Base-by-base conservation (phyloP, 257 asterid genomes). In the Petunia secreta region DNA sequence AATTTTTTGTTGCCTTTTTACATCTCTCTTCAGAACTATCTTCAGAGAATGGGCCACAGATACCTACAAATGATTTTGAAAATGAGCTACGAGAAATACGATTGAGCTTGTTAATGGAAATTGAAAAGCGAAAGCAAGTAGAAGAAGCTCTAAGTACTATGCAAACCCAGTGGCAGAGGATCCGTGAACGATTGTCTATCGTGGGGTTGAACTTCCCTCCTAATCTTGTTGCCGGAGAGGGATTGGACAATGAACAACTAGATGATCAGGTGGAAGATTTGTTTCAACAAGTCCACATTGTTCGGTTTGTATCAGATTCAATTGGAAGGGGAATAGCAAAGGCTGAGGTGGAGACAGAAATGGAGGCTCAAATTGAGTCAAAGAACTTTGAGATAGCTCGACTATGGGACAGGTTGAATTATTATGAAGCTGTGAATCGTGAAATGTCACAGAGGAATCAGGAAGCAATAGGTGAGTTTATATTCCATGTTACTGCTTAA, bases 361-460 rank as follows among this genome's bases (percentile, higher is more conserved):
- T 90, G 96, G 97, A 94, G 86, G 92, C 92, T 81, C 96, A 87
- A 81, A 71, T 94, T 75, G 91, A 91, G 86, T 78, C 79, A 63
- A 96, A 96, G 87, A 92, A 94, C 89, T 57, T 81, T 65, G 99
- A 96, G 84, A 91, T 94, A 75, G 90, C 97, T 80, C 96, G 99
- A 37, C 82, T 96, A 80, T 86, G 87, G 88, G 98, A 96, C 84
- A 91, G 86, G 84, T 94, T 96, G 66, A 97, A 75, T 83, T 96
- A 94, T 83, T 94, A 92, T 48, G 98, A 94, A 84, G 92, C 99
- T 75, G 97, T 94, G 85, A 96, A 92, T 83, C 92, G 90, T 85
- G 96, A 96, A 90, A 94, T 96, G 99, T 96, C 98, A 71, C 98
- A 92, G 79, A 89, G 99, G 86, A 96, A 94, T 86, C 99, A 96